phyloP scores from a whole-genome alignment of 2,329 filamentous ascomycete genomes.

The Penicillium sp. region DNA sequence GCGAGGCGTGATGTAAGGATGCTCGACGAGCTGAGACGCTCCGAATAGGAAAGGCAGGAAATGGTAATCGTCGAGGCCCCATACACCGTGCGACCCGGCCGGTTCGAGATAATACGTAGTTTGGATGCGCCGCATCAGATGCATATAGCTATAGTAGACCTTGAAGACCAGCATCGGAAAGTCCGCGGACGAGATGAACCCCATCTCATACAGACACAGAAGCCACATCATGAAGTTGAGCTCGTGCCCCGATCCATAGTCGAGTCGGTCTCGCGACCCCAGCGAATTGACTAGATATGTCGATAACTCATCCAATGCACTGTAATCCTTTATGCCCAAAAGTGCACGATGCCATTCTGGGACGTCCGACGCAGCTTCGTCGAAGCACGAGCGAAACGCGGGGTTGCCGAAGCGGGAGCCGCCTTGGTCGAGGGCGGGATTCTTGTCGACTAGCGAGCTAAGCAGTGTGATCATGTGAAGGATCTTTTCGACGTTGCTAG shows the following conservation, averaged over 20 bases:
- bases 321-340: slow-evolving; percentile 33
- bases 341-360: slow-evolving; percentile 40
- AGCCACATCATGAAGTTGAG: slow-evolving; percentile 97
- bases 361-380: slow-evolving; percentile 39
- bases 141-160: slow-evolving; percentile 78
- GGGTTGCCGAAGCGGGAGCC: slow-evolving; percentile 95
- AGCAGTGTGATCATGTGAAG: slow-evolving; percentile 67
- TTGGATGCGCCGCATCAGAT: slow-evolving; percentile 82
- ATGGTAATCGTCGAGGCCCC: slow-evolving; percentile 96
- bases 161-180: slow-evolving; percentile 71
- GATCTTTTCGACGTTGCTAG: slow-evolving; percentile 60
- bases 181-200: slow-evolving; percentile 58
- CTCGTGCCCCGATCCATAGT: slow-evolving; percentile 97
- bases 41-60: slow-evolving; percentile 96
- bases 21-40: slow-evolving; percentile 80
- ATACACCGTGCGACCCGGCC: slow-evolving; percentile 93
- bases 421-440: slow-evolving; percentile 78
- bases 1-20: slow-evolving; percentile 72
- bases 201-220: slow-evolving; percentile 82
- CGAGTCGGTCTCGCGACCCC: slow-evolving; percentile 80
- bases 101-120: slow-evolving; percentile 94
- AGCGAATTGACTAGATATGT: slow-evolving; percentile 80
- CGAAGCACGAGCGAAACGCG: slow-evolving; percentile 77
- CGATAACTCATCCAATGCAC: slow-evolving; percentile 66
- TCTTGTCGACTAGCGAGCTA: slow-evolving; percentile 61